Evolutionary conservation across 805 yeast genomes (phyloP), one percentile per base, ranked within the genome.

Genomic region (Kuraishia hungarica): DNA sequence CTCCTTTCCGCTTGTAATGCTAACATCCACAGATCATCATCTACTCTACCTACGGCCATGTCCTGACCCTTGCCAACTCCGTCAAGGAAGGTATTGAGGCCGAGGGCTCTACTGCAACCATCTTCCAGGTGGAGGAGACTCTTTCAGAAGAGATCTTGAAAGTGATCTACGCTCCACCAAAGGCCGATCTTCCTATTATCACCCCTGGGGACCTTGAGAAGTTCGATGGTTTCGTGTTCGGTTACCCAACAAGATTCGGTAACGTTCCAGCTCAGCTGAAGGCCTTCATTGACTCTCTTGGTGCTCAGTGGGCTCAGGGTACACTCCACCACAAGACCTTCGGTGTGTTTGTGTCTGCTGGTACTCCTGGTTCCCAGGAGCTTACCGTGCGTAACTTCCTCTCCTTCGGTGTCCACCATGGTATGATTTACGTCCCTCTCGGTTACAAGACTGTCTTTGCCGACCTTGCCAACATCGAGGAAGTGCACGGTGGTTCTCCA

Each of bases 51-150:
- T 89, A 87, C 75, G 91, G 91, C 58, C 97, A 90, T 72, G 73
- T 86, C 61, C 82, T 83, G 60, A 71, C 75, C 49, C 64, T 88
- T 63, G 96, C 96, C 43, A 81, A 84, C 67, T 74, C 87, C 50
- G 82, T 82, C 65, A 79, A 86, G 72, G 72, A 72, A 55, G 96
- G 96, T 62, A 78, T 87, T 50, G 84, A 80, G 67, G 75, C 80
- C 8, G 82, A 87, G 17, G 96, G 93, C 58, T 84, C 86, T 56
- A 57, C 67, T 21, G 96, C 88, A 39, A 84, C 82, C 62, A 76
- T 90, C 61, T 87, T 71, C 78, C 96, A 87, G 74, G 82, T 91
- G 54, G 84, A 87, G 57, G 97, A 90, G 72, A 89, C 96, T 28
- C 74, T 89, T 51, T 63, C 83, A 20, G 76, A 77, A 47, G 89